Conservation (phyloP, 495 filamentous ascomycete genomes). For the Letharia columbiana region DNA sequence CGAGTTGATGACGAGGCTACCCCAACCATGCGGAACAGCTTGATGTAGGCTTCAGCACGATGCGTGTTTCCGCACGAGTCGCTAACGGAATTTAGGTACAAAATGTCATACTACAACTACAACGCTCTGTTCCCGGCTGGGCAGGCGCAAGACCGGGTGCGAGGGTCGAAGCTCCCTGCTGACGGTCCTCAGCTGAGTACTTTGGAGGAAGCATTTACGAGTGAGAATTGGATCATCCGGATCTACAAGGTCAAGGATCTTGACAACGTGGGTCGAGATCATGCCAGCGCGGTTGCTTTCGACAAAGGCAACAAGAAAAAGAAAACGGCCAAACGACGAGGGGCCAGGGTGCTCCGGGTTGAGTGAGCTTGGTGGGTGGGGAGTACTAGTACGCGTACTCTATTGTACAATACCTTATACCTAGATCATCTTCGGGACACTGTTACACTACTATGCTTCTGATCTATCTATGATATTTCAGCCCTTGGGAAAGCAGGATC, state of each 20-base stretch:
- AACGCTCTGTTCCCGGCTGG: conserved; percentile 83
- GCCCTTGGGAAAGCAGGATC: neutral
- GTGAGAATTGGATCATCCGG: conserved; percentile 99
- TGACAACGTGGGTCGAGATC: conserved; percentile 89
- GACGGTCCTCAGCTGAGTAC: conserved; percentile 80
- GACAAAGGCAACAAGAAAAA: conserved; percentile 93
- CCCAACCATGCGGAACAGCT: conserved; percentile 96
- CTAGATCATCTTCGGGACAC: neutral
- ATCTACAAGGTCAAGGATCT: conserved; percentile 99
- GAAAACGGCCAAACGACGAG: conserved; percentile 70
- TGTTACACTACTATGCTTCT: neutral
- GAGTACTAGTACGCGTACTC: neutral
- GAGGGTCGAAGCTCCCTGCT: conserved; percentile 69
- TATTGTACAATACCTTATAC: conserved; percentile 10
- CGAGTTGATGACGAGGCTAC: conserved; percentile 88
- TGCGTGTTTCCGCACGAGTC: neutral
- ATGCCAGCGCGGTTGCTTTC: conserved; percentile 75
- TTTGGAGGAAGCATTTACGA: conserved; percentile 94
- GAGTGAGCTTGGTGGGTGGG: conserved; percentile 46
- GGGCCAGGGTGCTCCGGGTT: conserved; percentile 69
- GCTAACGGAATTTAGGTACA: conserved; percentile 64
- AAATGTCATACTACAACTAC: conserved; percentile 99
- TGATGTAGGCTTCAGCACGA: conserved; percentile 67
- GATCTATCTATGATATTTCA: neutral
- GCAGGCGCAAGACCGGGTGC: conserved; percentile 86